Base-by-base conservation (phyloP, 352 stramenopile genomes). In the Globisporangium abappressorium region DNA sequence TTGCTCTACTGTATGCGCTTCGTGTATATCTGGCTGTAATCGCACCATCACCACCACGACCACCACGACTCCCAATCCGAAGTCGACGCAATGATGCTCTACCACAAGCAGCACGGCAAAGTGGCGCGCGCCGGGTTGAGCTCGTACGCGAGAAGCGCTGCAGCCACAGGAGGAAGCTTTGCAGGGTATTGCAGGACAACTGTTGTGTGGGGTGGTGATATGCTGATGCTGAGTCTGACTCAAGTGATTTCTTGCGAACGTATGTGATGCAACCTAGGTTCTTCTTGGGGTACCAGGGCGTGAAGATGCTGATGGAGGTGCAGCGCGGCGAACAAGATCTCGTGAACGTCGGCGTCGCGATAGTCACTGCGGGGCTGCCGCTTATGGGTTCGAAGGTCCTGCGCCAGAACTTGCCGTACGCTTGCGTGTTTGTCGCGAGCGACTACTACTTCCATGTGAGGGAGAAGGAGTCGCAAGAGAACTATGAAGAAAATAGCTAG, bases 341-440 rank as follows among this genome's bases (percentile, higher is more conserved):
- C 57, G 55, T 80, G 20, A 84, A 82, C 66, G 78, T 84, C 18
- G 82, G 74, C 56, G 79, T 90, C 22, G 79, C 82, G 5, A 85
- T 74, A 0, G 51, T 85, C 8, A 68, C 71, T 4, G 81, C 82
- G 2, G 80, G 72, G 8, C 56, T 84, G 20, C 85, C 85, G 12
- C 91, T 93, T 68, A 58, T 90, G 9, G 74, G 80, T 22, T 86
- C 79, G 8, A 80, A 74, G 11, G 70, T 88, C 54, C 83, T 93
- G 71, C 84, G 84, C 24, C 79, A 90, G 68, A 92, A 93, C 68
- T 57, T 90, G 65, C 81, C 82, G 20, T 93, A 91, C 64, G 85
- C 83, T 20, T 59, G 87, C 46, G 90, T 93, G 77, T 75, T 93
- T 61, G 72, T 93, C 49, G 84, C 71, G 47, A 78, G 92, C 1